Conservation (phyloP, 179 eudicot genomes). For the Actinidia polygama region DNA sequence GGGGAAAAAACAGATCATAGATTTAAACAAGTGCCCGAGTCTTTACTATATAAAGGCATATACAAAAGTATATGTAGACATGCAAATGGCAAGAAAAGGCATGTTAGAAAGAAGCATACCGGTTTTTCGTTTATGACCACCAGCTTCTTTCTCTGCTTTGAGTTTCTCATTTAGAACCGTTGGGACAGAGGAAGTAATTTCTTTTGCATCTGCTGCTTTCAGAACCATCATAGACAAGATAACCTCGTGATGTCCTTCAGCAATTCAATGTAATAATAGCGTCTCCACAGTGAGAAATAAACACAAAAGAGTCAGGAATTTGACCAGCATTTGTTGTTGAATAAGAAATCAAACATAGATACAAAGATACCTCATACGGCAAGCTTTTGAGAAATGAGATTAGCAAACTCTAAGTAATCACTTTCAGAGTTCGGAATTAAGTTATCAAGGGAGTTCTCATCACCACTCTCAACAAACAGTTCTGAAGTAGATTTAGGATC, state of each 20-base stretch:
- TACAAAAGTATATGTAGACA: too few species aligned
- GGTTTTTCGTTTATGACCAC: slow-evolving; percentile 95
- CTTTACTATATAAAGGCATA: too few species aligned
- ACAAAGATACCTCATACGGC: slow-evolving; percentile 79
- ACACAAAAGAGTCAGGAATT: not conserved
- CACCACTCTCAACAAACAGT: slow-evolving; percentile 65
- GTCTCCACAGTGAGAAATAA: slow-evolving; percentile 60
- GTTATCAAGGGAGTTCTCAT: slow-evolving; percentile 75
- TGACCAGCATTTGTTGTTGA: not conserved
- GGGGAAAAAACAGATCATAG: too few species aligned
- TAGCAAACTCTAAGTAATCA: slow-evolving; percentile 94
- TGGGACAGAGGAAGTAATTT: slow-evolving; percentile 80
- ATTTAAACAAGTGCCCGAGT: too few species aligned
- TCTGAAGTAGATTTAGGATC: slow-evolving; percentile 83
- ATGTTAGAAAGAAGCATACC: slow-evolving; percentile 49
- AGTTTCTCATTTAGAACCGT: slow-evolving; percentile 96
- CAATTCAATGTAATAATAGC: slow-evolving; percentile 82
- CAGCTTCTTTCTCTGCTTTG: slow-evolving; percentile 96
- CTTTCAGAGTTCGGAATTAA: slow-evolving; percentile 95
- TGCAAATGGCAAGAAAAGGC: too few species aligned
- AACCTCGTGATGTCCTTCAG: slow-evolving; percentile 88
- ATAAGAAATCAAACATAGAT: not conserved
- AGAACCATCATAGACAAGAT: slow-evolving; percentile 71
- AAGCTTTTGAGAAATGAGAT: slow-evolving; percentile 80
- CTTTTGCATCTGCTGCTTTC: slow-evolving; percentile 96